Base-by-base conservation (phyloP, 345 rosid genomes). In the Leavenworthia alabamica region DNA sequence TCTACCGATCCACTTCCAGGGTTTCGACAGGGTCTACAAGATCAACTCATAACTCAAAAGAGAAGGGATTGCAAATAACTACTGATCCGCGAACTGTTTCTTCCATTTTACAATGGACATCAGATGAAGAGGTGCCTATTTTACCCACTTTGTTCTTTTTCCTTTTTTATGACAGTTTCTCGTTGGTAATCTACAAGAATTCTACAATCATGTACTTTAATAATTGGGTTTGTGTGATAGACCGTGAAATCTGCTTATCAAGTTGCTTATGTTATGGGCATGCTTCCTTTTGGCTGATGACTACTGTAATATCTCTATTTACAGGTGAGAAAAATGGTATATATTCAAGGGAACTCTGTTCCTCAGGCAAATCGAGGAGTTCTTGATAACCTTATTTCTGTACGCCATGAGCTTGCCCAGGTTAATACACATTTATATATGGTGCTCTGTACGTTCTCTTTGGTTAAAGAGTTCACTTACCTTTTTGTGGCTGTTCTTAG, bases 351-450 rank as follows among this genome's bases (percentile, higher is more conserved):
- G 57, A 86, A 85, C 65, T 82, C 94, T 37, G 83, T 78, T 46
- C 97, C 99, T 5, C 77, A 23, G 35, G 85, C 94, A 29, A 93
- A 93, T 78, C 81, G 75, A 17, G 67, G 76, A 75, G 91, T 85
- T 64, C 91, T 93, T 67, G 86, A 85, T 61, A 75, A 73, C 70
- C 86, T 93, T 62, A 80, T 83, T 40, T 79, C 83, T 64, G 75
- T 91, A 28, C 93, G 96, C 66, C 88, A 80, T 69, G 96, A 89
- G 80, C 86, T 89, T 70, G 81, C 99, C 6, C 86, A 82, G 93
- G 98, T 92, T 80, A 55, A 36, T 43, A 14, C 27, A 42, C 43
- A 40, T 77, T 42, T 55, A 4, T 44, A 27, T 54, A 43, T 51
- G 50, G 12, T 57, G 6, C 39, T 51, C 8, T 17, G 20, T 68